Evolutionary conservation across 257 asterid species (phyloP).

Genomic region (Solanum ossicruentum): DNA sequence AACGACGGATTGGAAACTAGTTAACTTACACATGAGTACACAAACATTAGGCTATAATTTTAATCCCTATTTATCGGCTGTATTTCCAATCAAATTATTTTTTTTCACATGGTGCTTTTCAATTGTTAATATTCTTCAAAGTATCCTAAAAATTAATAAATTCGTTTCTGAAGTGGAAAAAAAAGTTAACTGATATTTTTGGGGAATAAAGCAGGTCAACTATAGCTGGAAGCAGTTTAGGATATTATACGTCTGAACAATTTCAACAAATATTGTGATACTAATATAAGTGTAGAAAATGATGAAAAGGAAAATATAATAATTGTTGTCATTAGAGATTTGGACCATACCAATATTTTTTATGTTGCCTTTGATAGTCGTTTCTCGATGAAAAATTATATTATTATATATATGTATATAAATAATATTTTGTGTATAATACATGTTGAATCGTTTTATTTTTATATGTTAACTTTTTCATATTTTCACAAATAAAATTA

Average conservation of each 20-base stretch:
- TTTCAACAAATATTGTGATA: not conserved
- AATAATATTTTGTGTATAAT: not conserved
- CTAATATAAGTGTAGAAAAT: not conserved
- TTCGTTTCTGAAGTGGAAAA: not conserved
- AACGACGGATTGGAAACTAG: not conserved
- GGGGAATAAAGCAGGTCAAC: not conserved
- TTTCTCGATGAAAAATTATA: not conserved
- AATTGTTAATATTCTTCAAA: not conserved
- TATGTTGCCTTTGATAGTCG: not conserved
- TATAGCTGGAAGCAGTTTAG: not conserved
- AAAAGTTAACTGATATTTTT: not conserved
- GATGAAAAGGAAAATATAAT: not conserved
- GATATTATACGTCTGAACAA: not conserved
- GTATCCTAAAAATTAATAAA: not conserved
- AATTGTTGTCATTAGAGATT: not conserved
- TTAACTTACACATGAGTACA: not conserved
- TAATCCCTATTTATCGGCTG: not conserved
- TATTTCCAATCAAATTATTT: not conserved
- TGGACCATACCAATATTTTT: not conserved
- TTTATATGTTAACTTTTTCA: not conserved
- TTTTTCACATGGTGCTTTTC: not conserved
- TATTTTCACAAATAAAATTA: not conserved
- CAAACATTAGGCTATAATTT: not conserved
- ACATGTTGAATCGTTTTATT: not conserved
- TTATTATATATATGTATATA: rapidly evolving